Evolutionary conservation across 2,329 filamentous ascomycete genomes (phyloP).

Genomic region (Neofusicoccum cordaticola): DNA sequence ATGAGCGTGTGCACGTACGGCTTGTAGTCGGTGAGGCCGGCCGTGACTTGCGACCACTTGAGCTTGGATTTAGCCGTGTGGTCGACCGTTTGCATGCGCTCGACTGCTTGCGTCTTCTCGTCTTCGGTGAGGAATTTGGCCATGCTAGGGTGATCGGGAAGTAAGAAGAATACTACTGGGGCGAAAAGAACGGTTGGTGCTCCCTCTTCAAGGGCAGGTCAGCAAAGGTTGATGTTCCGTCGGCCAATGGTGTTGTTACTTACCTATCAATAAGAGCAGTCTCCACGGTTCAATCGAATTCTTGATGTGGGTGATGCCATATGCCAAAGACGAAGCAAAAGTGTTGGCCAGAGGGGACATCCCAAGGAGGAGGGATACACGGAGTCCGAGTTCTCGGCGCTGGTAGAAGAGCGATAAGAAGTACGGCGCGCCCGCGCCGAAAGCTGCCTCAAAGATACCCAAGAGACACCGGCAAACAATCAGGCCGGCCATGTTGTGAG

Average conservation of each 20-base stretch:
- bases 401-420: conserved; percentile 36
- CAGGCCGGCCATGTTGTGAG: conserved; percentile 2
- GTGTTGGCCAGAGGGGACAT: conserved; percentile 34
- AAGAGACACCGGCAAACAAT: conserved; percentile 22
- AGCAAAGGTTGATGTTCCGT: no score
- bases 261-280: conserved; percentile 33
- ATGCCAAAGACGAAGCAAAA: conserved; percentile 35
- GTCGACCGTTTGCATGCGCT: conserved; percentile 45
- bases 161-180: conserved; percentile 29
- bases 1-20: conserved; percentile 38
- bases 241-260: neutral
- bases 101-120: conserved; percentile 25
- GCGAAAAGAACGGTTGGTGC: conserved; percentile 30
- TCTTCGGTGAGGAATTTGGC: conserved; percentile 29
- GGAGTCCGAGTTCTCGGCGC: conserved; percentile 31
- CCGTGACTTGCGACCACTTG: conserved; percentile 39
- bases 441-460: conserved; percentile 29
- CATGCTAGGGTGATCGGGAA: conserved; percentile 31
- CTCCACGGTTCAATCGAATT: conserved; percentile 29
- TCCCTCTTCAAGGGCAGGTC: conserved; percentile 21
- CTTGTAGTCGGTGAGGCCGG: conserved; percentile 37
- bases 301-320: conserved; percentile 32
- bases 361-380: conserved; percentile 28
- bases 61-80: conserved; percentile 33
- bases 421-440: conserved; percentile 23